Base-by-base conservation (phyloP, 176 grass and related monocot genomes). In the Oryza meridionalis region DNA sequence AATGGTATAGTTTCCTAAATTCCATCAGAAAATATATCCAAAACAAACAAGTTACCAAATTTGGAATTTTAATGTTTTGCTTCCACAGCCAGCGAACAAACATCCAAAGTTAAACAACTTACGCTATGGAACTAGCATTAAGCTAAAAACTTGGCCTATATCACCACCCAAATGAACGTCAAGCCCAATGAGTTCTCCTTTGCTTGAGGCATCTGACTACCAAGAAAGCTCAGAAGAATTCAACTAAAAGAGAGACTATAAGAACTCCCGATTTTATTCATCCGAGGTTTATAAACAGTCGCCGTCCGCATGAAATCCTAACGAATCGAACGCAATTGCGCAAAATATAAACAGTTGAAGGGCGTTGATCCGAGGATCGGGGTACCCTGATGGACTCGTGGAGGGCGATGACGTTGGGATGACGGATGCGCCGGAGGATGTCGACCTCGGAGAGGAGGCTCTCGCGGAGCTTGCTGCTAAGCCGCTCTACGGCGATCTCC, bases 391-490 rank as follows among this genome's bases (percentile, higher is more conserved):
- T 84, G 81, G 75, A 99, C 69, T 95, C 87, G 67, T 90, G 81
- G 67, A 96, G 87, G 40, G 85, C 58, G 88, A 99, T 99, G 93
- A 99, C 86, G 83, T 99, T 99, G 31, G 91, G 88, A 62, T 99
- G 96, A 22, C 53, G 61, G 80, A 99, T 96, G 76, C 83, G 65
- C 37, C 84, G 81, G 66, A 99, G 96, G 86, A 99, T 94, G 85
- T 75, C 88, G 80, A 96, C 96, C 91, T 99, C 96, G 59, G 89
- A 95, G 27, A 99, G 91, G 16, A 99, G 91, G 85, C 91, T 96
- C 5, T 96, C 93, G 38, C 90, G 93, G 81, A 99, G 93, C 91
- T 99, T 99, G 77, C 66, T 84, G 85, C 78, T 90, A 32, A 99
- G 77, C 25, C 91, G 85, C 8, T 96, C 93, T 84, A 99, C 86